A percentile compares a stretch with the other conserved stretches of the same genome.
These are phyloP conservation scores for Neonectria coccinea DNA, from an alignment of 2,329 filamentous ascomycete genomes.

Conservation along the genomic window DNA sequence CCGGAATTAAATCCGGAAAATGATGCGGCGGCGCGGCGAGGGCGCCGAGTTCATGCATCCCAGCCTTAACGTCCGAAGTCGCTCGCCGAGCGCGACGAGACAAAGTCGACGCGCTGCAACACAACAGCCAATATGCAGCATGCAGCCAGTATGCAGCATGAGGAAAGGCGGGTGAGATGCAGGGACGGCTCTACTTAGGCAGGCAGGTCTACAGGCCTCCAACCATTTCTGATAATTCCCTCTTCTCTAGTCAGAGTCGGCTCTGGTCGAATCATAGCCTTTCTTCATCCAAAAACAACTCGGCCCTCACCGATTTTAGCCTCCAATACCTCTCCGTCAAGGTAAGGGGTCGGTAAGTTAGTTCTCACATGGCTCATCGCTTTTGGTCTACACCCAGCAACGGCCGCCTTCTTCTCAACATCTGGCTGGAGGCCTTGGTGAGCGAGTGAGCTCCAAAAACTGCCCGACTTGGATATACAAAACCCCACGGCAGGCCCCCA, in stretches of 20 bases:
- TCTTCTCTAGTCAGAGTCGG: neutral
- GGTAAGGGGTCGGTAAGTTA: slow-evolving; percentile 23
- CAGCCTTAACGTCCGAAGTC: slow-evolving; percentile 43
- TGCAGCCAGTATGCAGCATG: neutral
- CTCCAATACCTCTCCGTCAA: slow-evolving; percentile 26
- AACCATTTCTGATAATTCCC: neutral
- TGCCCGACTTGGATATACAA: slow-evolving; percentile 30
- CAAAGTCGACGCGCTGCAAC: slow-evolving; percentile 19
- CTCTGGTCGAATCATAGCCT: neutral
- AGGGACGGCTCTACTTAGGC: neutral
- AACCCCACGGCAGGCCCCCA: slow-evolving; percentile 31
- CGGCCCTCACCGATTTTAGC: slow-evolving; percentile 24
- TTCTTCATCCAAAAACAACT: neutral
- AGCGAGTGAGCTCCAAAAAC: slow-evolving; percentile 32
- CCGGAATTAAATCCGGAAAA: slow-evolving; percentile 42
- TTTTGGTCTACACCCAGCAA: slow-evolving; percentile 22
- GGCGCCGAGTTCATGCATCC: slow-evolving; percentile 40
- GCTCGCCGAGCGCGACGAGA: slow-evolving; percentile 37
- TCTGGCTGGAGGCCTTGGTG: neutral
- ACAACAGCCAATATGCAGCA: neutral
- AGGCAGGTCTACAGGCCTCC: too few relatives aligned
- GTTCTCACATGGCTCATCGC: slow-evolving; percentile 31
- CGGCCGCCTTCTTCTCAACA: slow-evolving; percentile 17
- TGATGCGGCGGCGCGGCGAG: slow-evolving; percentile 37
- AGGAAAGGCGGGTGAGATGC: neutral